A percentile compares a stretch with the other conserved stretches of the same genome.
Conservation (phyloP, 768 basidiomycete species). For the Boletus huronensis region DNA sequence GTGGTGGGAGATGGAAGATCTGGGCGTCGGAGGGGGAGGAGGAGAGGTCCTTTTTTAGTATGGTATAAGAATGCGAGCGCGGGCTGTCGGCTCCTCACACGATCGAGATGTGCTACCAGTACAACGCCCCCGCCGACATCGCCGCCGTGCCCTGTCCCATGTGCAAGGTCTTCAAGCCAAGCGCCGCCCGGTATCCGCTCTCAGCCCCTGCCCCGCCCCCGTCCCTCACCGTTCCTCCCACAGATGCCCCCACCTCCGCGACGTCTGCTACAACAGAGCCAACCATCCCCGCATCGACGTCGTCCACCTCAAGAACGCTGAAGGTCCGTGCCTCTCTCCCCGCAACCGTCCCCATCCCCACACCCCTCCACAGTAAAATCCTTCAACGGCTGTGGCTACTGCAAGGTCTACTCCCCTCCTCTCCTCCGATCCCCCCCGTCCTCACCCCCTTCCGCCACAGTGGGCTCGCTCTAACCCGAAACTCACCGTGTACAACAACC, state of each 20-base stretch:
- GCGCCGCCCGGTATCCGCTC: constrained; percentile 45
- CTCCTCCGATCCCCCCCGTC: constrained; percentile 19
- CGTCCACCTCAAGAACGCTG: constrained; percentile 81
- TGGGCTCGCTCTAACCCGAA: constrained; percentile 69
- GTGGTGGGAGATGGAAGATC: constrained; percentile 3
- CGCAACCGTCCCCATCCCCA: constrained; percentile 11
- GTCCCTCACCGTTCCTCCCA: constrained; percentile 21
- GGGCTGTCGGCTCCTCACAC: constrained; percentile 22
- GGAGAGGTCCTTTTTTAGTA: constrained; percentile 30
- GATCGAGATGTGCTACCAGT: constrained; percentile 62
- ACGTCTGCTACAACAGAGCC: constrained; percentile 70
- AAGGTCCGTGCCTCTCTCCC: constrained; percentile 49
- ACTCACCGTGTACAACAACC: constrained; percentile 57
- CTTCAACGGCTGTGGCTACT: constrained; percentile 86
- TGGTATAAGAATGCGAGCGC: constrained; percentile 29
- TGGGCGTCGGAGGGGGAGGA: not conserved
- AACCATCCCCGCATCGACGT: constrained; percentile 76
- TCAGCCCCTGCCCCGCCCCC: constrained; percentile 5
- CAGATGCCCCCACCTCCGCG: constrained; percentile 76
- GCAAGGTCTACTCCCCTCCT: constrained; percentile 58
- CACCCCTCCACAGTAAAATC: constrained; percentile 53
- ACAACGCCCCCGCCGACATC: constrained; percentile 65
- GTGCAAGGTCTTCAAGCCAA: constrained; percentile 79
- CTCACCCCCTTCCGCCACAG: constrained; percentile 39
- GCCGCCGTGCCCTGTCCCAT: constrained; percentile 69